A percentile compares a stretch with the other conserved stretches of the same genome.
These are phyloP conservation scores for Neocucurbitaria cava DNA, from an alignment of 2,329 filamentous ascomycete genomes.

Conservation along the genomic window DNA sequence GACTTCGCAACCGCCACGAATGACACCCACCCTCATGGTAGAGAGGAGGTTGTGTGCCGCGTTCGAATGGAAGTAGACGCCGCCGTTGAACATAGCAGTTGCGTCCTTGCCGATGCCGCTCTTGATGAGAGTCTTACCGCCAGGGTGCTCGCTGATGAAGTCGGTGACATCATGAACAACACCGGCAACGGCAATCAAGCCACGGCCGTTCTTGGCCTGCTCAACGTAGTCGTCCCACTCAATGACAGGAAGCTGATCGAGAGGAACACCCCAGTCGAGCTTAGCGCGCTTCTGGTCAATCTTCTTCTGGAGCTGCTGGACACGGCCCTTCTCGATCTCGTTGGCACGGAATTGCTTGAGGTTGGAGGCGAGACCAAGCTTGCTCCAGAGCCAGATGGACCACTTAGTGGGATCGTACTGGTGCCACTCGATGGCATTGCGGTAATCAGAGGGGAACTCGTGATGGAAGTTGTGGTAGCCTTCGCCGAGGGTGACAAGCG, in stretches of 20 bases:
- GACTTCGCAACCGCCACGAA: conserved; percentile 52
- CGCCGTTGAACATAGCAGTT: conserved; percentile 54
- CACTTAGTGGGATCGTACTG: conserved; percentile 56
- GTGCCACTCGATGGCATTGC: conserved; percentile 52
- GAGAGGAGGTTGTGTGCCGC: conserved; percentile 53
- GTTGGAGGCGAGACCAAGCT: conserved; percentile 52
- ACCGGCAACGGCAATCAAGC: conserved; percentile 51
- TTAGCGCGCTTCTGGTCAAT: conserved; percentile 53
- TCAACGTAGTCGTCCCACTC: conserved; percentile 55
- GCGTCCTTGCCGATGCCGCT: conserved; percentile 53
- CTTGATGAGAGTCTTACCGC: conserved; percentile 52
- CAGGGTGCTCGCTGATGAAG: conserved; percentile 54
- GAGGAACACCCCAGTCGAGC: conserved; percentile 54
- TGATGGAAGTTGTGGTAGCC: conserved; percentile 57
- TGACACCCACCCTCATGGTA: conserved; percentile 53
- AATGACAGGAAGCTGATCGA: conserved; percentile 53
- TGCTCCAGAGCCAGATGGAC: conserved; percentile 53
- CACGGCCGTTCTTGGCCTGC: conserved; percentile 52
- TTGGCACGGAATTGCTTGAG: conserved; percentile 55
- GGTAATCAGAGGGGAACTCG: conserved; percentile 55
- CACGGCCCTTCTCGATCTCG: conserved; percentile 54
- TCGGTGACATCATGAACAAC: conserved; percentile 53
- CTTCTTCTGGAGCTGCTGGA: conserved; percentile 55
- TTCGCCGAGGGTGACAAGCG: conserved; percentile 53
- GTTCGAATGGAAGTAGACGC: conserved; percentile 53